Evolutionary conservation across 768 basidiomycete species (phyloP).

Genomic region (Pilatotrama ljubarskyi): DNA sequence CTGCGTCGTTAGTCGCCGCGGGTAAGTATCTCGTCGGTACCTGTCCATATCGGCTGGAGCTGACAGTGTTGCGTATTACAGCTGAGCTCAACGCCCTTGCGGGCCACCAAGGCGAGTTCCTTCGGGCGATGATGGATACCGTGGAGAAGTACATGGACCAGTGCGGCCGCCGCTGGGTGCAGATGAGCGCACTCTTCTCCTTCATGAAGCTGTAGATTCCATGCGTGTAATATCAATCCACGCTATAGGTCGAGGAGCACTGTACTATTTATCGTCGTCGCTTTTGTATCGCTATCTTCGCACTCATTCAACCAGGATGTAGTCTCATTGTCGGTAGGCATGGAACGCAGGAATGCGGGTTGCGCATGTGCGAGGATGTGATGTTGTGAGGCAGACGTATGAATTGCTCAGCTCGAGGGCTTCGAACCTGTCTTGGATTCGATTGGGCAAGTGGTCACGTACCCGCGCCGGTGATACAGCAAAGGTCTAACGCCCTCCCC

Average conservation of each 20-base stretch:
- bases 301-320: neutral
- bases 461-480: conserved; percentile 62
- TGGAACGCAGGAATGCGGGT: too few relatives aligned
- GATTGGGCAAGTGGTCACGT: conserved; percentile 42
- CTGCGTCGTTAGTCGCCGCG: conserved; percentile 43
- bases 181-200: conserved; percentile 76
- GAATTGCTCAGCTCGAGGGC: conserved; percentile 9
- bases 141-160: conserved; percentile 82
- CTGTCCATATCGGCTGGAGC: neutral
- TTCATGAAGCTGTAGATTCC: conserved; percentile 63
- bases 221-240: neutral
- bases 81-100: conserved; percentile 58
- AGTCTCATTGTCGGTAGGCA: neutral
- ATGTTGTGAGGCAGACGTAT: neutral
- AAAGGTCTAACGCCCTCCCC: conserved; percentile 44
- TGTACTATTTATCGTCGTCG: neutral
- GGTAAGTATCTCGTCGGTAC: conserved; percentile 36
- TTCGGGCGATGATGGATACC: conserved; percentile 53
- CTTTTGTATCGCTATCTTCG: conserved; percentile 19
- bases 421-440: conserved; percentile 7
- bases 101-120: conserved; percentile 47
- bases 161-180: conserved; percentile 89
- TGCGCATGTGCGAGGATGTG: too few relatives aligned
- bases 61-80: conserved; percentile 29
- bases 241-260: too few relatives aligned